Evolutionary conservation across 1,139 yeast species (phyloP), one percentile per base, ranked within the genome.

Genomic region (Citeromyces siamensis): DNA sequence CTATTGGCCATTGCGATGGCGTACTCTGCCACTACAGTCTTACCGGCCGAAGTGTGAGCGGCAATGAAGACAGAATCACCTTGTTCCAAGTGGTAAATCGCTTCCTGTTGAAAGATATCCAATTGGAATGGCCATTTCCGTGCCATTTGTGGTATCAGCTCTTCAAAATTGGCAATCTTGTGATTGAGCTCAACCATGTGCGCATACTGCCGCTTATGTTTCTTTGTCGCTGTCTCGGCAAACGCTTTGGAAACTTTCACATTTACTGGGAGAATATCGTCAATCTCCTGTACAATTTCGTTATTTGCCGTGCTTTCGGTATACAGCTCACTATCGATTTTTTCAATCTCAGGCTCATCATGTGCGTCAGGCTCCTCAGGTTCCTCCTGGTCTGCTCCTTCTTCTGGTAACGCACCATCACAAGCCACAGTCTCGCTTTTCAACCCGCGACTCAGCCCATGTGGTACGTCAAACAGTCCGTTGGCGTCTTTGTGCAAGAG

Each of bases 51-150:
- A 0, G 95, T 84, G 55, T 90, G 99, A 0, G 99, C 99, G 5
- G 98, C 96, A 3, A 90, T 97, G 56, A 90, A 84, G 2, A 90
- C 99, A 1, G 97, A 86, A 53, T 90, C 98, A 35, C 95, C 95
- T 54, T 88, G 94, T 52, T 90, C 99, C 45, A 90, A 68, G 60
- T 90, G 96, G 45, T 86, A 90, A 1, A 90, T 85, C 0, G 99
- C 96, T 51, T 93, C 96, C 53, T 93, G 88, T 58, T 90, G 99
- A 60, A 90, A 90, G 22, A 86, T 83, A 62, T 90, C 99, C 41
- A 90, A 66, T 46, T 82, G 88, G 50, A 90, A 90, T 0, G 98
- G 97, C 80, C 90, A 93, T 28, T 71, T 75, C 38, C 95, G 68
- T 1, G 98, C 98, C 48, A 88, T 88, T 42, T 83, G 77, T 1